Evolutionary conservation across 2,329 filamentous ascomycete species (phyloP).

Genomic region (Fusarium anthophilum): DNA sequence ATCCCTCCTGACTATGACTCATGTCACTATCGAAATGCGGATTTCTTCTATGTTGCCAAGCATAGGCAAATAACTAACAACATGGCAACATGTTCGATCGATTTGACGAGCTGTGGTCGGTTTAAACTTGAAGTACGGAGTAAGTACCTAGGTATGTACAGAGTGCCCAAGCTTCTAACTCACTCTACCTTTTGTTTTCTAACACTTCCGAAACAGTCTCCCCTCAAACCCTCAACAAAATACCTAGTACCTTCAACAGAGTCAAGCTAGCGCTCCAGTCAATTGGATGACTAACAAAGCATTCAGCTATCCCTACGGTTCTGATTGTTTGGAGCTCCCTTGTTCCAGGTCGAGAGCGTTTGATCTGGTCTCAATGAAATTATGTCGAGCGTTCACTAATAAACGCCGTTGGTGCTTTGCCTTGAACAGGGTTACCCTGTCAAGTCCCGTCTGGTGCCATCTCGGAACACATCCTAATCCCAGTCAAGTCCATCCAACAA

Average conservation of each 20-base stretch:
- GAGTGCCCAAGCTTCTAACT: neutral
- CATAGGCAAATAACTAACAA: neutral
- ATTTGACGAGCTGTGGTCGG: neutral
- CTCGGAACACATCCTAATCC: conserved; percentile 27
- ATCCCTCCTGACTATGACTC: neutral
- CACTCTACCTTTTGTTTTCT: neutral
- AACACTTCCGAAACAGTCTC: neutral
- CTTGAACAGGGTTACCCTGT: conserved; percentile 34
- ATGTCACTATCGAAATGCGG: neutral
- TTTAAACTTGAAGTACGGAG: neutral
- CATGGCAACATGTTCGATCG: neutral
- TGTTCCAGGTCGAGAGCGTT: conserved; percentile 1
- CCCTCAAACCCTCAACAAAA: neutral
- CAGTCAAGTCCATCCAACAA: conserved; percentile 24
- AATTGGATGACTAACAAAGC: neutral
- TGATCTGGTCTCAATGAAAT: neutral
- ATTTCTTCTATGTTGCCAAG: neutral
- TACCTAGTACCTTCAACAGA: neutral
- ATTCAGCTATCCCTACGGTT: neutral
- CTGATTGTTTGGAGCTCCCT: neutral
- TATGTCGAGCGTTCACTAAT: neutral
- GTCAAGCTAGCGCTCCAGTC: neutral
- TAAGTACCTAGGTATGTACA: neutral
- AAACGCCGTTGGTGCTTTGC: conserved; percentile 3
- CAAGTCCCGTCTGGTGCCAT: conserved; percentile 25